A percentile compares a stretch with the other conserved stretches of the same genome.
These are phyloP conservation scores for Nicotiana rustica DNA, from an alignment of 305 asterid genomes.

Conservation along the genomic window DNA sequence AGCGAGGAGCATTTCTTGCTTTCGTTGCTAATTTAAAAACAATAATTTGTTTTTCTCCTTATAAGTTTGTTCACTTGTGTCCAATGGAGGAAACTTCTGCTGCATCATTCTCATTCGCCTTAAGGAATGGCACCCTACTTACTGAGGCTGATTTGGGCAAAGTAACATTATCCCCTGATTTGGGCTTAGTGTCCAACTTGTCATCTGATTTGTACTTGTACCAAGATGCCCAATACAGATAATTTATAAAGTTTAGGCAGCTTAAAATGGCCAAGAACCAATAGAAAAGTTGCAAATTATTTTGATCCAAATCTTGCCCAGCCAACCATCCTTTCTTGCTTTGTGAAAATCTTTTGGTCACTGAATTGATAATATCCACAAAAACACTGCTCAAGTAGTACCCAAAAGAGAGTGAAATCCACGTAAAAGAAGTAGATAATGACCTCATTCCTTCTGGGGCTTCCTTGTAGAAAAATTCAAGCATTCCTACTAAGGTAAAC, in stretches of 20 bases:
- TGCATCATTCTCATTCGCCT: conserved; percentile 30
- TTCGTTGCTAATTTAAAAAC: neutral
- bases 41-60: neutral
- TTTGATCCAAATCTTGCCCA: conserved; percentile 63
- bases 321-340: conserved; percentile 67
- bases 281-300: conserved; percentile 62
- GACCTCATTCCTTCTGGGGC: conserved; percentile 84
- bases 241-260: conserved; percentile 60
- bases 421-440: conserved; percentile 73
- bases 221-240: conserved; percentile 67
- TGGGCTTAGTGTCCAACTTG: conserved; percentile 48
- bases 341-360: conserved; percentile 51
- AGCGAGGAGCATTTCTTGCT: neutral
- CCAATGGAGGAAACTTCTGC: neutral
- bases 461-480: conserved; percentile 79
- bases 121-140: conserved; percentile 47
- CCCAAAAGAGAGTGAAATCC: conserved; percentile 69
- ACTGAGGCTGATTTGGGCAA: conserved; percentile 38
- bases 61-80: neutral
- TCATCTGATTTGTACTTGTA: conserved; percentile 64
- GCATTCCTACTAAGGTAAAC: conserved; percentile 77
- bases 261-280: conserved; percentile 80
- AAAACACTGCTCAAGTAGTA: conserved; percentile 70
- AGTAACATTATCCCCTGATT: conserved; percentile 18
- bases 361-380: conserved; percentile 62